Base-by-base conservation (phyloP, 345 rosid species). In the Eutrema heterophyllum region DNA sequence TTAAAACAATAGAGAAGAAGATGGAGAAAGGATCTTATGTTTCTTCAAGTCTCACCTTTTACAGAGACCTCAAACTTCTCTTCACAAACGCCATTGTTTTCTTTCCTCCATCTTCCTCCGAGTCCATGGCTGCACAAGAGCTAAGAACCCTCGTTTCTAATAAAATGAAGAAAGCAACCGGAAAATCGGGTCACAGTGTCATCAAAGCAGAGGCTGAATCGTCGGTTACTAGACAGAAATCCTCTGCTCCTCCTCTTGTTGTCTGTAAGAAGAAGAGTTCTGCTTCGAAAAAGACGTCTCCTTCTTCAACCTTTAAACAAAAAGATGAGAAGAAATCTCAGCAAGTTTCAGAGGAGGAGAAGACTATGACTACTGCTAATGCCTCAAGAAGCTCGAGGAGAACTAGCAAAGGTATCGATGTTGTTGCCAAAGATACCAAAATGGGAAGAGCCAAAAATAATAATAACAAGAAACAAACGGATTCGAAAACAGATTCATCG, bases 41-140 rank as follows among this genome's bases (percentile, higher is more conserved):
- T 26, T 73, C 87, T 39, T 76, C 78, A 59, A 52, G 73, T 27
- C 79, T 83, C 29, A 14, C 67, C 1, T 86, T 86, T 72, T 83
- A 85, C 72, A 85, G 91, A 52, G 96, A 90, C 72, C 78, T 90
- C 18, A 71, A 84, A 74, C 92, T 88, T 79, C 86, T 90, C 75
- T 81, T 85, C 82, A 83, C 81, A 79, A 90, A 90, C 75, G 87
- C 86, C 63, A 43, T 88, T 51, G 84, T 90, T 39, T 86, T 81
- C 81, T 90, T 81, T 69, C 83, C 91, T 33, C 48, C 79, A 55
- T 62, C 81, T 44, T 88, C 94, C 11, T 71, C 64, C 0, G 85
- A 86, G 46, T 86, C 74, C 7, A 16, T 9, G 51, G 69, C 92
- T 12, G 91, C 97, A 51, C 79, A 64, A 8, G 79, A 87, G 36